Percentiles rank a stretch among this genome's conserved stretches.
These are phyloP conservation scores for Thielaviopsis cerberus DNA, from an alignment of 2,329 filamentous ascomycete species.

Conservation along the genomic window DNA sequence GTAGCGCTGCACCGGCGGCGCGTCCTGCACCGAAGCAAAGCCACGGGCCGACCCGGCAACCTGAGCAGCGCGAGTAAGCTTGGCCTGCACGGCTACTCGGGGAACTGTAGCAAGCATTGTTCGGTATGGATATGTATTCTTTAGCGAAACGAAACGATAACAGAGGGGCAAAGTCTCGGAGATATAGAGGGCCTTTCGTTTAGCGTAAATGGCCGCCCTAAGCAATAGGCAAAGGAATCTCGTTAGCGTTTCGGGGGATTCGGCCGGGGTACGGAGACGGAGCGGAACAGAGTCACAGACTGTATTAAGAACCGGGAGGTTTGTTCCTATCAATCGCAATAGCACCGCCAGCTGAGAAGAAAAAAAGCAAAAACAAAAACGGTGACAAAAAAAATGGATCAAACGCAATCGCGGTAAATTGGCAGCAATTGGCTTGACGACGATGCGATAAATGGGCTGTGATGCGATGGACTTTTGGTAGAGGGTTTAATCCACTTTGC, in stretches of 20 bases:
- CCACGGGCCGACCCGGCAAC: constrained; percentile 33
- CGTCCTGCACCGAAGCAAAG: constrained; percentile 67
- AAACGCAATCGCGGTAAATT: background rate
- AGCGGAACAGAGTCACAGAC: background rate
- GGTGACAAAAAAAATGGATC: background rate
- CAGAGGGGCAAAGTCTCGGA: constrained; percentile 13
- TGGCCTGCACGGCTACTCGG: constrained; percentile 21
- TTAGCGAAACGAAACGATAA: constrained; percentile 16
- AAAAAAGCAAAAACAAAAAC: background rate
- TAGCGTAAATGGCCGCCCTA: background rate
- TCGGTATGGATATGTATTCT: constrained; percentile 14
- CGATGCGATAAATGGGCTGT: background rate
- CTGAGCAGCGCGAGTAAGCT: constrained; percentile 21
- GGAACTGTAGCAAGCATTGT: constrained; percentile 29
- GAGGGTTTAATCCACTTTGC: constrained; percentile 10
- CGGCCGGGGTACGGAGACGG: background rate
- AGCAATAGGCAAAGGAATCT: background rate
- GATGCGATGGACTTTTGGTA: background rate
- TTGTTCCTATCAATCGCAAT: background rate
- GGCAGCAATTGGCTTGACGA: background rate
- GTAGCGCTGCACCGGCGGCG: constrained; percentile 44
- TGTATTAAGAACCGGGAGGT: background rate
- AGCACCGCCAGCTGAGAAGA: background rate
- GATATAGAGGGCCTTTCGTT: background rate
- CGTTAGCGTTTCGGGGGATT: background rate